These are phyloP conservation scores for Salix suchowensis DNA, from an alignment of 345 rosid genomes.

Conservation along the genomic window DNA sequence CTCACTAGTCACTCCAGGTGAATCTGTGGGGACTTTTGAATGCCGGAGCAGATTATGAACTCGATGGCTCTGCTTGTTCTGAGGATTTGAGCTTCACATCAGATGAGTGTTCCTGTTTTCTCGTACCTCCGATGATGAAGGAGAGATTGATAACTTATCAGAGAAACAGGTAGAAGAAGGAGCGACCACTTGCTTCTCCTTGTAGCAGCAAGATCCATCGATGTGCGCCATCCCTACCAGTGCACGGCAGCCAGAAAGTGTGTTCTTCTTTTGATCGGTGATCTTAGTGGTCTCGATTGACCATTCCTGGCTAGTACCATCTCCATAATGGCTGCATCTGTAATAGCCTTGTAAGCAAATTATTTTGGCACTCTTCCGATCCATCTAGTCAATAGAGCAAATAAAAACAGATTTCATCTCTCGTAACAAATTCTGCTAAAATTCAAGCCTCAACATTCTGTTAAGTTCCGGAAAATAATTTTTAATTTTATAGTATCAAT, in stretches of 20 bases:
- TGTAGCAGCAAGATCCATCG: not conserved
- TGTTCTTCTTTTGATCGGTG: too few relatives aligned
- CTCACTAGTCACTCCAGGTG: not conserved
- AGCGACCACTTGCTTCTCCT: not conserved
- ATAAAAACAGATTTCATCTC: too few relatives aligned
- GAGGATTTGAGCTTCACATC: not conserved
- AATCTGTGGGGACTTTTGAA: conserved; percentile 2
- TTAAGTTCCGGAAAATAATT: too few relatives aligned
- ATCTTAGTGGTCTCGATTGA: too few relatives aligned
- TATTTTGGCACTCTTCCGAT: too few relatives aligned
- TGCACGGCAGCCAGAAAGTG: not conserved
- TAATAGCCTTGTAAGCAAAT: too few relatives aligned
- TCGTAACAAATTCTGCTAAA: too few relatives aligned
- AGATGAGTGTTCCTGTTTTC: conserved; percentile 2
- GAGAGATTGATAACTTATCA: not conserved
- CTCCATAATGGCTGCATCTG: too few relatives aligned
- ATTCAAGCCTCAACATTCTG: too few relatives aligned
- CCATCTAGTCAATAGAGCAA: too few relatives aligned
- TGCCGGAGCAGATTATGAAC: not conserved
- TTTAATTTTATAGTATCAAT: too few relatives aligned
- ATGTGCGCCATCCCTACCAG: not conserved
- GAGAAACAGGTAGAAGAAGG: conserved; percentile 48
- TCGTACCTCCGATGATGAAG: conserved; percentile 14
- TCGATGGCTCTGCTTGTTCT: not conserved
- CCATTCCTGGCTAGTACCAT: too few relatives aligned